Conservation (phyloP, 1,139 yeast genomes). For the Blastobotrys malaysiensis region DNA sequence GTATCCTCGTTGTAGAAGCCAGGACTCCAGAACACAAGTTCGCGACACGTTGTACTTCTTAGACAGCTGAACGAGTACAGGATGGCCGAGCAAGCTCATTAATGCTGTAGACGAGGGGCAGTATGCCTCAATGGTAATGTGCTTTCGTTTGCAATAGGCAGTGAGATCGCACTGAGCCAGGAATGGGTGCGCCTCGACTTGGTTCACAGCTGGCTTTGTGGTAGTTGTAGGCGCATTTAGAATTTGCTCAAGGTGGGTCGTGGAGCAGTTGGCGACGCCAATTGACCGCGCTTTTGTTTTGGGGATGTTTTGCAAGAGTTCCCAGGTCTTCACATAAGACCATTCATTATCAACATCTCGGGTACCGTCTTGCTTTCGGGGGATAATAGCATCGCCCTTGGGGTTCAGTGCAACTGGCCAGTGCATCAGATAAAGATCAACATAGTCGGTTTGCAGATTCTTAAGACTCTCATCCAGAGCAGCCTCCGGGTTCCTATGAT, state of each 20-base stretch:
- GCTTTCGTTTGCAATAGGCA: slow-evolving; percentile 45
- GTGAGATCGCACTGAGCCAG: slow-evolving; percentile 48
- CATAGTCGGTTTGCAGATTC: slow-evolving; percentile 66
- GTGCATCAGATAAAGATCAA: slow-evolving; percentile 78
- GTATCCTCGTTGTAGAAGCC: slow-evolving; percentile 4
- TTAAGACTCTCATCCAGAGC: slow-evolving; percentile 60
- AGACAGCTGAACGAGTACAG: slow-evolving; percentile 46
- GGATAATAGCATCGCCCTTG: slow-evolving; percentile 6
- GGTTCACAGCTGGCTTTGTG: slow-evolving; percentile 44
- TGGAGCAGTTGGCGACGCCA: slow-evolving; percentile 42
- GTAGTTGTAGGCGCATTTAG: slow-evolving; percentile 33
- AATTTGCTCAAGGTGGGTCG: slow-evolving; percentile 35
- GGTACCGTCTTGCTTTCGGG: slow-evolving; percentile 34
- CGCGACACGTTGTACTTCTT: slow-evolving; percentile 43
- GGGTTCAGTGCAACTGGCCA: slow-evolving; percentile 61
- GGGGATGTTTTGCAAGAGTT: slow-evolving; percentile 52
- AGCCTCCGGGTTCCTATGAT: slow-evolving; percentile 49
- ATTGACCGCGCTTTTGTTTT: slow-evolving; percentile 38
- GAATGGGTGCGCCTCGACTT: slow-evolving; percentile 54
- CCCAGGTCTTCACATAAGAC: slow-evolving; percentile 64
- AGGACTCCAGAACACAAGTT: slow-evolving; percentile 2
- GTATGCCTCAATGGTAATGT: slow-evolving; percentile 58
- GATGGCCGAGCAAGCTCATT: slow-evolving; percentile 54
- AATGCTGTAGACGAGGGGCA: slow-evolving; percentile 65
- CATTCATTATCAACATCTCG: slow-evolving; percentile 43